Percentiles rank a stretch among this genome's conserved stretches.
phyloP scores from a whole-genome alignment of 75 land plant species.

The Selaginella moellendorffii region DNA sequence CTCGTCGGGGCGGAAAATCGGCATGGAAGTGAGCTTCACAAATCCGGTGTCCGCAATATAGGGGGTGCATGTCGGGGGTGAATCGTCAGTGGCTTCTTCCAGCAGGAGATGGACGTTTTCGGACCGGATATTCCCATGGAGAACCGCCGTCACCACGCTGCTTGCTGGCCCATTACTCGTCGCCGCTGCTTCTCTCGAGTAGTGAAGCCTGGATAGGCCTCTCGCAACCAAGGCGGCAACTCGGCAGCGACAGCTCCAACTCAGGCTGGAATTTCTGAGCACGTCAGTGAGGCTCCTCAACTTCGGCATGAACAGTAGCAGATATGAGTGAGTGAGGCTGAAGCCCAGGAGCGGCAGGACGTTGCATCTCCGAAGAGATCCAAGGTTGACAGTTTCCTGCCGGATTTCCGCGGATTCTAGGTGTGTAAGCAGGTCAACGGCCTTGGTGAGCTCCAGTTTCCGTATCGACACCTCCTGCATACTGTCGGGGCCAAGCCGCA shows the following conservation, averaged over 20 bases:
- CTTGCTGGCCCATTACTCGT: no score
- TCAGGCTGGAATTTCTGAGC: neutral
- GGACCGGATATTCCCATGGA: neutral
- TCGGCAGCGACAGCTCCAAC: neutral
- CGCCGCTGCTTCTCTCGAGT: no score
- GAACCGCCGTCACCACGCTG: no score
- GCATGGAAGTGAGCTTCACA: neutral
- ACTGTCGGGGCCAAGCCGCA: no score
- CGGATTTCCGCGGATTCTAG: neutral
- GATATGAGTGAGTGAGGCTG: neutral
- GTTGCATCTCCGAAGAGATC: neutral
- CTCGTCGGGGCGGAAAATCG: neutral
- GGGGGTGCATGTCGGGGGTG: neutral
- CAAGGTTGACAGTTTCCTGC: neutral
- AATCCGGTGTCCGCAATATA: neutral
- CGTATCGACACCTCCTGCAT: no score
- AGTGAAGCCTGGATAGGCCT: neutral
- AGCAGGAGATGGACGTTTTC: neutral
- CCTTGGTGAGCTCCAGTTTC: no score
- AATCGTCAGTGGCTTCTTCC: no score
- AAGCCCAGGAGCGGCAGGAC: neutral
- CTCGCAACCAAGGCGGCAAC: neutral
- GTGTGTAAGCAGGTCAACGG: no score
- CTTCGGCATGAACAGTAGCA: neutral
- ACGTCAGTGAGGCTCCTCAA: neutral